Evolutionary conservation across 345 rosid genomes (phyloP).

Genomic region (Passiflora organensis): DNA sequence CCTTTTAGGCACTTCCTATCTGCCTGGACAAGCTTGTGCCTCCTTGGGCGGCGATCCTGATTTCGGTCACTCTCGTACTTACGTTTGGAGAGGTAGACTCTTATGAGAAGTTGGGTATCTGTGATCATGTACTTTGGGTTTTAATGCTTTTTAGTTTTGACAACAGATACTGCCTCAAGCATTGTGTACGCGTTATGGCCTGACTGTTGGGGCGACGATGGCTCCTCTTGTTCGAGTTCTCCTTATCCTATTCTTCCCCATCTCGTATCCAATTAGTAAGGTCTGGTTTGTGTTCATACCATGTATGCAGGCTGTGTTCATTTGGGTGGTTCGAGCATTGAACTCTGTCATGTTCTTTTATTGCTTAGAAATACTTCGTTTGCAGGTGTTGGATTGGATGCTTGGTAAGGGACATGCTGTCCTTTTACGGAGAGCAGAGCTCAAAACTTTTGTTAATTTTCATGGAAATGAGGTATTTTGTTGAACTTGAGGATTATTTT

Average conservation of each 20-base stretch:
- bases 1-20: conserved; percentile 67
- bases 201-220: conserved; percentile 80
- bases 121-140: conserved; percentile 1
- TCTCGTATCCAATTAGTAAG: conserved; percentile 96
- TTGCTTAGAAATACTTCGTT: conserved; percentile 9
- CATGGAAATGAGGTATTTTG: conserved; percentile 81
- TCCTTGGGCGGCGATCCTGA: conserved; percentile 68
- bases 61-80: conserved; percentile 79
- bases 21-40: conserved; percentile 83
- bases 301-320: background rate
- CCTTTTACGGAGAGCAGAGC: conserved; percentile 89
- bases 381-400: conserved; percentile 94
- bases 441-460: conserved; percentile 79
- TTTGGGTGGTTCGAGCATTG: conserved; percentile 6
- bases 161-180: conserved; percentile 89
- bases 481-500: conserved; percentile 1
- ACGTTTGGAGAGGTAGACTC: conserved; percentile 78
- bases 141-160: conserved; percentile 7
- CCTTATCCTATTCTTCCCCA: conserved; percentile 63
- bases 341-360: background rate
- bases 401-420: conserved; percentile 91
- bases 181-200: conserved; percentile 83
- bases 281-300: conserved; percentile 24
- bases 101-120: background rate
- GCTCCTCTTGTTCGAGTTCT: conserved; percentile 79